Conservation (phyloP, 1,139 yeast genomes). For the Kluyveromyces sp. region DNA sequence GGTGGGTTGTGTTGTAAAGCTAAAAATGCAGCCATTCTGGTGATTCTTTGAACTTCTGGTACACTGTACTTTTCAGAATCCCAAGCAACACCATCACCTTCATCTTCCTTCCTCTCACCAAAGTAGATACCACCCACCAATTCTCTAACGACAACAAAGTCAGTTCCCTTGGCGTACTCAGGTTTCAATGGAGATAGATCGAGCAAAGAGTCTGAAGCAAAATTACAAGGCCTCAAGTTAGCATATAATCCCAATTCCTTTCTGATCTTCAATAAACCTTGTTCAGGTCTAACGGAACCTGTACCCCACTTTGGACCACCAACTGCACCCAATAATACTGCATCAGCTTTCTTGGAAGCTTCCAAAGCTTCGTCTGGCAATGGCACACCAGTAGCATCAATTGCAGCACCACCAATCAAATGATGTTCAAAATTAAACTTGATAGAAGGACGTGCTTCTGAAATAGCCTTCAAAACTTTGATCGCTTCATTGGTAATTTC, state of each 20-base stretch:
- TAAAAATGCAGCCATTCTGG: slow-evolving; percentile 96
- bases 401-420: slow-evolving; percentile 96
- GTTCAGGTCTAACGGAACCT: slow-evolving; percentile 92
- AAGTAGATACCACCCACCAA: slow-evolving; percentile 96
- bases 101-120: slow-evolving; percentile 91
- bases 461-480: slow-evolving; percentile 77
- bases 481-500: slow-evolving; percentile 87
- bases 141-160: slow-evolving; percentile 89
- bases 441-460: slow-evolving; percentile 51
- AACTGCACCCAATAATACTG: slow-evolving; percentile 92
- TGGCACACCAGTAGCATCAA: slow-evolving; percentile 92
- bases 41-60: slow-evolving; percentile 85
- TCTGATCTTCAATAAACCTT: slow-evolving; percentile 86
- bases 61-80: slow-evolving; percentile 91
- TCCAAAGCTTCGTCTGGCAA: slow-evolving; percentile 80
- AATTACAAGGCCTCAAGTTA: slow-evolving; percentile 91
- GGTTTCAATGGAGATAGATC: slow-evolving; percentile 82
- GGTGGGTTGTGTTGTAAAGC: slow-evolving; percentile 93
- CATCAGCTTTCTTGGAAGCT: slow-evolving; percentile 85
- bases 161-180: slow-evolving; percentile 80
- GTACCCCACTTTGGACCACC: slow-evolving; percentile 98
- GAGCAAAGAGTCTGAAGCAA: slow-evolving; percentile 77
- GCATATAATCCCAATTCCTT: slow-evolving; percentile 92
- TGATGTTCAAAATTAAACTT: slow-evolving; percentile 73
- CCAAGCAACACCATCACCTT: slow-evolving; percentile 77